These are phyloP conservation scores for Fusarium euwallaceae DNA, from an alignment of 2,329 filamentous ascomycete species.

Conservation along the genomic window DNA sequence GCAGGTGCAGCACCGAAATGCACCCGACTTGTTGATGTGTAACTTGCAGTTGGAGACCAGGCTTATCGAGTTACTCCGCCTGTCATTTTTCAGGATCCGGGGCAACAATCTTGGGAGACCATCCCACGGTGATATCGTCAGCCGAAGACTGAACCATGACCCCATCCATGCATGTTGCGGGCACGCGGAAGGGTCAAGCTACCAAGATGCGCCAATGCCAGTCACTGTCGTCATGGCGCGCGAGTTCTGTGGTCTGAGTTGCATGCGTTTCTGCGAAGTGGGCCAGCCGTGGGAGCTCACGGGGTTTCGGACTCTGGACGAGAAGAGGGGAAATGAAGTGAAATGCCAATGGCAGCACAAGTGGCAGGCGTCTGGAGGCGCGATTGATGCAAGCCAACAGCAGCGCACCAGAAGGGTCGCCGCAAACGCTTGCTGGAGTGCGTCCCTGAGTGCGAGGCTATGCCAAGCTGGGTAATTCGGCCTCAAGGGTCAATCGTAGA, in stretches of 20 bases:
- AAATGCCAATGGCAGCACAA: conserved; percentile 35
- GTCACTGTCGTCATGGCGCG: conserved; percentile 41
- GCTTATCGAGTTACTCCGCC: conserved; percentile 3
- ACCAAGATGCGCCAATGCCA: conserved; percentile 26
- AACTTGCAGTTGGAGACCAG: conserved; percentile 6
- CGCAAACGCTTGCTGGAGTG: conserved; percentile 25
- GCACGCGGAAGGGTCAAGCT: conserved; percentile 23
- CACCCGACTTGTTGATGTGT: conserved; percentile 11
- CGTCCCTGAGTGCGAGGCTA: conserved; percentile 24
- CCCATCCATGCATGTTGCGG: conserved; percentile 26
- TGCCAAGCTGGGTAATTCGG: conserved; percentile 33
- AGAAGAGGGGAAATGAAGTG: conserved; percentile 27
- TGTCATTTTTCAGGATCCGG: conserved; percentile 25
- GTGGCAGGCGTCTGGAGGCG: conserved; percentile 22
- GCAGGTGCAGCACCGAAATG: conserved; percentile 14
- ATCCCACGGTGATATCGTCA: conserved; percentile 21
- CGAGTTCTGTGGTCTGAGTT: conserved; percentile 34
- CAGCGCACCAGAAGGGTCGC: conserved; percentile 20
- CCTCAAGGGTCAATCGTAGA: conserved; percentile 37
- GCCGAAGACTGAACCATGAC: conserved; percentile 17
- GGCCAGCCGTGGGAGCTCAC: conserved; percentile 31
- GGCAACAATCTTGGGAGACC: conserved; percentile 7
- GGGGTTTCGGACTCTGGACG: conserved; percentile 34
- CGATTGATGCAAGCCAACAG: conserved; percentile 35
- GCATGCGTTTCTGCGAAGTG: conserved; percentile 36